Conservation (phyloP, 257 asterid genomes). For the Ballota nigra region DNA sequence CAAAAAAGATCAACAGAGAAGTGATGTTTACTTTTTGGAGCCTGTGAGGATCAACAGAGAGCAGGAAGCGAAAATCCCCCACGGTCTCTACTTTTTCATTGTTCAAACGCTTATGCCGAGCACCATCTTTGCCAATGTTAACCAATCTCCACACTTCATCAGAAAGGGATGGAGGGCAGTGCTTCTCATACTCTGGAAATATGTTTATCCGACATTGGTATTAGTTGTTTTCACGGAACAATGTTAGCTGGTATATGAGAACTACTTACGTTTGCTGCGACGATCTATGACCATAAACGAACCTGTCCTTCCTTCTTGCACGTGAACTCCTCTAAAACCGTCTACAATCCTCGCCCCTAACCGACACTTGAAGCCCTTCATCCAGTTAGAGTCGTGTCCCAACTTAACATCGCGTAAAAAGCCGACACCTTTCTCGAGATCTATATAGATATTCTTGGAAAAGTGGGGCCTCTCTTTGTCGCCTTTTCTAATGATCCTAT, state of each 20-base stretch:
- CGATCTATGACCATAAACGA: constrained; percentile 44
- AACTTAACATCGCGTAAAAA: constrained; percentile 31
- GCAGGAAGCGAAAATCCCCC: constrained; percentile 39
- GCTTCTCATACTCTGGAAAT: constrained; percentile 29
- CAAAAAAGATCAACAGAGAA: background rate
- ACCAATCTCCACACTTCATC: constrained; percentile 33
- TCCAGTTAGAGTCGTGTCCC: constrained; percentile 35
- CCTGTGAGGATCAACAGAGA: constrained; percentile 24
- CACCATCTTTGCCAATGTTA: constrained; percentile 25
- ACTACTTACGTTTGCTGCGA: constrained; percentile 37
- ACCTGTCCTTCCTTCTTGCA: constrained; percentile 40
- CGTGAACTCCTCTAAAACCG: constrained; percentile 23
- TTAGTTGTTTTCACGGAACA: background rate
- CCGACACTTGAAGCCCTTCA: constrained; percentile 35
- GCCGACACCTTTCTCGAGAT: constrained; percentile 38
- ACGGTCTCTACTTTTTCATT: constrained; percentile 19
- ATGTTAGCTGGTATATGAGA: background rate
- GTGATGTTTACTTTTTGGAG: constrained; percentile 26
- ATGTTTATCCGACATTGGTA: too few relatives aligned
- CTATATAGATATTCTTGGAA: constrained; percentile 19
- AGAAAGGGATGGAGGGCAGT: constrained; percentile 20
- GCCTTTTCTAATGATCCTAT: constrained; percentile 30
- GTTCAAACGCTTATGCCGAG: constrained; percentile 13
- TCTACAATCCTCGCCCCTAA: constrained; percentile 42
- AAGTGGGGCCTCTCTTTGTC: constrained; percentile 46